These are phyloP conservation scores for Uronychia setigera DNA, from an alignment of 73 alveolate species.

Conservation along the genomic window DNA sequence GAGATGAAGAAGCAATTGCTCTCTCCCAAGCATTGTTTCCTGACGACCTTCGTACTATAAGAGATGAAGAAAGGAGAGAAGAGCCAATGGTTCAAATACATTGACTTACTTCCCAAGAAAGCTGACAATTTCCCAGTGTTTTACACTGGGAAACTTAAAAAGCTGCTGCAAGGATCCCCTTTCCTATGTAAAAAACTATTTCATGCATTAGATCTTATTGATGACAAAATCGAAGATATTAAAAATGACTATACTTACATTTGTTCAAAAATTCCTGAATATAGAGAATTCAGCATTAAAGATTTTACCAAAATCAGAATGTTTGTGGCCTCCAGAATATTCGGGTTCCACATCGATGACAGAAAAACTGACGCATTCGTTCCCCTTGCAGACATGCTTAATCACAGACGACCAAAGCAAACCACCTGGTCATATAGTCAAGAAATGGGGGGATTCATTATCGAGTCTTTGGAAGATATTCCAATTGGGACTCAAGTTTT, in stretches of 20 bases:
- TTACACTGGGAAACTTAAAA: conserved; percentile 86
- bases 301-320: conserved; percentile 94
- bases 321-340: conserved; percentile 92
- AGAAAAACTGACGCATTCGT: conserved; percentile 97
- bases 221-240: conserved; percentile 84
- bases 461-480: conserved; percentile 93
- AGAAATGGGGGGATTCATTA: conserved; percentile 83
- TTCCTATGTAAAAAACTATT: no score
- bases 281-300: conserved; percentile 76
- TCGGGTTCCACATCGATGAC: conserved; percentile 88
- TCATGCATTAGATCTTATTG: conserved; percentile 80
- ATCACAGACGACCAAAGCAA: conserved; percentile 94
- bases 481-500: conserved; percentile 83
- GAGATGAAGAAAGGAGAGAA: conserved; percentile 77
- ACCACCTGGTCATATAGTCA: conserved; percentile 95
- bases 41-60: conserved; percentile 88
- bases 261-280: conserved; percentile 84
- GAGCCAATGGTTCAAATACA: conserved; percentile 85
- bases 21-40: conserved; percentile 96
- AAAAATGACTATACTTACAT: conserved; percentile 87
- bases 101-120: conserved; percentile 90
- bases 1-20: conserved; percentile 80
- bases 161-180: conserved; percentile 93
- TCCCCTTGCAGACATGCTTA: conserved; percentile 98
- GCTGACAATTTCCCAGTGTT: conserved; percentile 93